These are phyloP conservation scores for Halophytophthora polymorphica DNA, from an alignment of 352 stramenopile genomes.

Conservation along the genomic window DNA sequence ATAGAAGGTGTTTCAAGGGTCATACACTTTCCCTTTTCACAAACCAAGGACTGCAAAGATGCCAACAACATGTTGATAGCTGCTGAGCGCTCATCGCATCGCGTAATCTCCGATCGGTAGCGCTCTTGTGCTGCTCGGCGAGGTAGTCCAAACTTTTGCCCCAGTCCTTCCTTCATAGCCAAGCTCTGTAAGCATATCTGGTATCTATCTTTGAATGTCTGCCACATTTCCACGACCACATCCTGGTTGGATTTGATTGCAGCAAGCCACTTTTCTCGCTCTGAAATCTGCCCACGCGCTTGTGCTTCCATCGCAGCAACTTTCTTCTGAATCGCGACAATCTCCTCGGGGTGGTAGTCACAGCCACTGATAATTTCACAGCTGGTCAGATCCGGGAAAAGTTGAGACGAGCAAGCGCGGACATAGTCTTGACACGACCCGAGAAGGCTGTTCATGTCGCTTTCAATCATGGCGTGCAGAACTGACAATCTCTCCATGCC, in stretches of 20 bases:
- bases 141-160: conserved; percentile 87
- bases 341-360: conserved; percentile 83
- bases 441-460: conserved; percentile 30
- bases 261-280: conserved; percentile 31
- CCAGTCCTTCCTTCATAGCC: conserved; percentile 86
- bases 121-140: conserved; percentile 79
- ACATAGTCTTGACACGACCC: conserved; percentile 52
- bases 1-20: not conserved
- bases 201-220: conserved; percentile 67
- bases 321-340: conserved; percentile 40
- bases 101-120: conserved; percentile 80
- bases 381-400: conserved; percentile 62
- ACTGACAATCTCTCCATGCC: conserved; percentile 20
- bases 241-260: conserved; percentile 32
- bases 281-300: conserved; percentile 29
- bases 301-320: conserved; percentile 39
- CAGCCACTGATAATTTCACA: conserved; percentile 66
- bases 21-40: conserved; percentile 9
- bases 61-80: conserved; percentile 62
- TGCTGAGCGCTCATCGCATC: conserved; percentile 64
- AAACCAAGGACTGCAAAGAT: conserved; percentile 41
- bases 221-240: conserved; percentile 26
- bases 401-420: conserved; percentile 42
- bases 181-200: conserved; percentile 73
- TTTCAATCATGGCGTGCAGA: conserved; percentile 24